Conservation (phyloP, 768 basidiomycete genomes). For the Saitozyma sp. region DNA sequence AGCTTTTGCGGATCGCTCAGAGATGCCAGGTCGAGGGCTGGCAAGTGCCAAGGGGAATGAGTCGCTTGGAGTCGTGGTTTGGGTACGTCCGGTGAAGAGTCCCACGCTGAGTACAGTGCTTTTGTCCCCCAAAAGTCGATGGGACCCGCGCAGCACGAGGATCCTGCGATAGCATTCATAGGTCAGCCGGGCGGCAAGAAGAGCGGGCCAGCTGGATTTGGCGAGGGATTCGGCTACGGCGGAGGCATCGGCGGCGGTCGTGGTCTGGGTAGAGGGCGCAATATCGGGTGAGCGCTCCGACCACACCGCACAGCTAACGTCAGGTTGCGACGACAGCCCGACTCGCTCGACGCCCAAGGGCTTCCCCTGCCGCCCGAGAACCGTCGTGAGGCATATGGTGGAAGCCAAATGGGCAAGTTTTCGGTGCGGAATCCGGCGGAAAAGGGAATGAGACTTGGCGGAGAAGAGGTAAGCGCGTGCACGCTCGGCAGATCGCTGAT, state of each 20-base stretch:
- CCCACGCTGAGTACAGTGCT: not conserved
- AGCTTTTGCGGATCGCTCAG: conserved; percentile 26
- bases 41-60: conserved; percentile 13
- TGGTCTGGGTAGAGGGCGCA: conserved; percentile 26
- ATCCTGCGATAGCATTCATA: conserved; percentile 40
- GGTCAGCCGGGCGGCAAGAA: conserved; percentile 18
- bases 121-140: not conserved
- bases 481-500: not conserved
- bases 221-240: conserved; percentile 44
- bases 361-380: conserved; percentile 14
- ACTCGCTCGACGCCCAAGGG: conserved; percentile 10
- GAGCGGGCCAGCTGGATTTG: conserved; percentile 29
- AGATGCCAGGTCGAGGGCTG: conserved; percentile 16
- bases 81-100: conserved; percentile 24
- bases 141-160: conserved; percentile 16
- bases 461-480: not conserved
- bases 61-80: conserved; percentile 32
- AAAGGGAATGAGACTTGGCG: conserved; percentile 17
- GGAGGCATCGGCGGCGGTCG: conserved; percentile 40
- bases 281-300: conserved; percentile 29
- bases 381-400: conserved; percentile 10
- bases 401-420: conserved; percentile 36
- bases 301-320: not conserved
- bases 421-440: conserved; percentile 17
- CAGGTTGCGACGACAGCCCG: not conserved